Evolutionary conservation across 2,329 filamentous ascomycete genomes (phyloP), one percentile per base, ranked within the genome.

Genomic region (Cladosporium sp.): DNA sequence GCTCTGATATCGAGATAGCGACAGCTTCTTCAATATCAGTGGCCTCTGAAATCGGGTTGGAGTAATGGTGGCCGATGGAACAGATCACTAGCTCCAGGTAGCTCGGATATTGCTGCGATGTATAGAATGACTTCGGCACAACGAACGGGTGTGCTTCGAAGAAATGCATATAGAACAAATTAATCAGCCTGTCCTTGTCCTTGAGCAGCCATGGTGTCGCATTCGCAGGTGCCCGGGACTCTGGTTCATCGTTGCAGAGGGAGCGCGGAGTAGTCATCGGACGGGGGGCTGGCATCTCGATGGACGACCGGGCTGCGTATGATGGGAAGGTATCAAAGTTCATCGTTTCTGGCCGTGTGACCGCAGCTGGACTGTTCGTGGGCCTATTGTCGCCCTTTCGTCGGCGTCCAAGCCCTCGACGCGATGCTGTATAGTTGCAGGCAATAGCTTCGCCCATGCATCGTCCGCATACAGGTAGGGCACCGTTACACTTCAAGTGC

Each of bases 401-500:
- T 13, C 64, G 60, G 13, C 87, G 86, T 72, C 88, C 90, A 75
- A 89, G 90, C 28, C 89, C 89, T 60, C 89, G 83, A 42, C 88
- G 84, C 37, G 88, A 91, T 44, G 87, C 84, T 49, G 90, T 83
- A 69, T 90, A 91, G 66, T 85, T 75, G 71, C 89, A 93, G 48
- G 86, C 79, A 17, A 79, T 74, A 57, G 81, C 80, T 48, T 81
- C 79, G 51, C 76, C 73, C 20, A 75, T 74, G 71, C 89, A 92
- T 55, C 89, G 84, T 47, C 82, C 80, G 73, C 89, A 92, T 32
- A 73, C 62, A 12, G 89, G 88, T 32, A 74, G 85, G 36, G 77
- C 74, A 25, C 87, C 88, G 71, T 91, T 87, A 69, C 89, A 92
- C 70, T 90, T 92, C 49, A 91, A 79, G 71, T 92, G 89, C 67